Evolutionary conservation across 2,329 filamentous ascomycete genomes (phyloP), one percentile per base, ranked within the genome.

Genomic region (Diplodia intermedia): DNA sequence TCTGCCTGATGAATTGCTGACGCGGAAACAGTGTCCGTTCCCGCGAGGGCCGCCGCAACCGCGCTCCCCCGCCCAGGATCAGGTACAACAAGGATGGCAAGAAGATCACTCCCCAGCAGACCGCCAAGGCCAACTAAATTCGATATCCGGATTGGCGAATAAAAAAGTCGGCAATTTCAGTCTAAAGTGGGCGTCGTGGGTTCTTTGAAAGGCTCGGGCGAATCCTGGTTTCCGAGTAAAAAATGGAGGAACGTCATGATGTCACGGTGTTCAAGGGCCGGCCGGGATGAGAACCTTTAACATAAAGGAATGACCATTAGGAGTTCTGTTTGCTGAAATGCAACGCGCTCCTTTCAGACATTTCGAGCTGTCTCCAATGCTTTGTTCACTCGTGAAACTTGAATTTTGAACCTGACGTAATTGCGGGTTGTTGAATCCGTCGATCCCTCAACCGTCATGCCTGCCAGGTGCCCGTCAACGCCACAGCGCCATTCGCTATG

Each of bases 61-160:
- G 95, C 84, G 94, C 94, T 79, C 96, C 95, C 79, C 95, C 95
- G 77, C 95, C 95, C 81, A 90, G 95, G 82, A 94, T 99, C 80
- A 89, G 95, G 80, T 99, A 97, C 93, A 99, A 99, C 92, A 97
- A 98, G 91, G 95, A 99, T 82, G 94, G 94, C 88, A 99, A 99
- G 93, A 99, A 99, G 91, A 90, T 99, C 82, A 91, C 90, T 83
- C 93, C 94, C 75, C 91, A 91, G 81, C 90, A 93, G 85, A 86
- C 86, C 76, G 86, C 88, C 79, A 92, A 92, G 86, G 85, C 66
- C 66, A 38, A 63, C 31, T 68, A 68, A 49, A 56, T 31, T 26
- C n/a, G 20, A 29, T 23, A 47, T 40, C 57, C 38, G 57, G 40
- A 66, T 47, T 18, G 40, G 47, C 47, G 20, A 43, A 63, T 54